Base-by-base conservation (phyloP, 176 grass and related monocot species). In the Paspalum notatum region DNA sequence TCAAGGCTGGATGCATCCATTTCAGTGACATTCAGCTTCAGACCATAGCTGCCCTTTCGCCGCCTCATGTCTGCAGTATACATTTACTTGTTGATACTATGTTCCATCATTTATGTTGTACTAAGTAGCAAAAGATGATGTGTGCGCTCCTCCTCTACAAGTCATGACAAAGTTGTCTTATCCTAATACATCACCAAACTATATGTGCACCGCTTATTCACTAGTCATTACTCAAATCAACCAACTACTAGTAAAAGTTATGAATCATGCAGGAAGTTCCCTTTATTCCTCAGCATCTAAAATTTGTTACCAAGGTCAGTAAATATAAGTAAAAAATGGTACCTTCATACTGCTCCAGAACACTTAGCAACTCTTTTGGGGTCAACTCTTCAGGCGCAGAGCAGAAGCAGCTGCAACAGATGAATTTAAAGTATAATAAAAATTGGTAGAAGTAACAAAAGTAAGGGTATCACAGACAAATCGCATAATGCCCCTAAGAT, bases 321-420 rank as follows among this genome's bases (percentile, higher is more conserved):
- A 13, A 76, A 70, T 61, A 84, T 6, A 68, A 83, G 50, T 68
- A 67, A 49, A 14, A 67, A 49, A 14, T 22, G 50, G 49, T 81
- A 99, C 96, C 96, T 96, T 92, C 93, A 48, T 95, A 93, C 75
- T 96, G 97, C 45, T 85, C 91, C 25, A 99, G 80, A 79, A 99
- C 87, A 91, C 68, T 90, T 78, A 91, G 96, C 81, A 95, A 83
- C 49, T 99, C 96, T 79, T 93, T 93, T 72, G 84, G 88, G 68
- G 80, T 94, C 83, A 99, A 82, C 70, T 95, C 92, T 72, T 95
- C 90, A 48, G 96, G 90, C 5, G 73, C 79, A 53, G 90, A 88
- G 76, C 96, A 99, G 77, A 86, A 99, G 80, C 84, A 90, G 41
- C 96, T 99, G 86, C 46, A 87, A 71, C 66, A 82, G 42, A n/a